Conservation (phyloP, 73 alveolate genomes). For the Durusdinium trenchii region DNA sequence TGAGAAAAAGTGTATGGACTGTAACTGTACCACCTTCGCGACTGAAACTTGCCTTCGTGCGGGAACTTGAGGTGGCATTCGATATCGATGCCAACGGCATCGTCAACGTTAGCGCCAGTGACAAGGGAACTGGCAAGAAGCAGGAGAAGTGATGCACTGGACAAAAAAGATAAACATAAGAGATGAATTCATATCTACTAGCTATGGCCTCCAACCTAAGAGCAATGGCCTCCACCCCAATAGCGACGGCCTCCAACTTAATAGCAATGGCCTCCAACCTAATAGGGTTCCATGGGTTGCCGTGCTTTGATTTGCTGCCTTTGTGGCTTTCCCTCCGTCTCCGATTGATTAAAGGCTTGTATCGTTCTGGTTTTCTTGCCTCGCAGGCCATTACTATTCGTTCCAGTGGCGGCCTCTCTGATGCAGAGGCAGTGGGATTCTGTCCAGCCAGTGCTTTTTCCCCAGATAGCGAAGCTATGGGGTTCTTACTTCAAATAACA, state of each 20-base stretch:
- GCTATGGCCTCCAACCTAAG: no score
- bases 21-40: background rate
- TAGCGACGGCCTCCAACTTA: no score
- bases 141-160: background rate
- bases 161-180: no score
- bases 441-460: no score
- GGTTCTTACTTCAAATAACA: no score
- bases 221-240: no score
- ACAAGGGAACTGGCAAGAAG: conserved; percentile 98
- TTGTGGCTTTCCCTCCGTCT: no score
- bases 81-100: conserved; percentile 99
- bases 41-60: background rate
- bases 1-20: background rate
- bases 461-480: no score
- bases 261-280: no score
- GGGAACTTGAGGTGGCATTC: conserved; percentile 97
- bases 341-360: background rate
- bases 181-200: no score
- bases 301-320: no score
- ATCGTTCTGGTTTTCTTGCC: background rate
- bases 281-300: no score
- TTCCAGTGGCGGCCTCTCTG: conserved; percentile 97
- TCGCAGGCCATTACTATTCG: conserved; percentile 97
- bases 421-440: conserved; percentile 96
- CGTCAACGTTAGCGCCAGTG: conserved; percentile 99